A percentile compares a stretch with the other conserved stretches of the same genome.
Evolutionary conservation across 2,329 filamentous ascomycete species (phyloP).

Genomic region (Peltaster fructicola): DNA sequence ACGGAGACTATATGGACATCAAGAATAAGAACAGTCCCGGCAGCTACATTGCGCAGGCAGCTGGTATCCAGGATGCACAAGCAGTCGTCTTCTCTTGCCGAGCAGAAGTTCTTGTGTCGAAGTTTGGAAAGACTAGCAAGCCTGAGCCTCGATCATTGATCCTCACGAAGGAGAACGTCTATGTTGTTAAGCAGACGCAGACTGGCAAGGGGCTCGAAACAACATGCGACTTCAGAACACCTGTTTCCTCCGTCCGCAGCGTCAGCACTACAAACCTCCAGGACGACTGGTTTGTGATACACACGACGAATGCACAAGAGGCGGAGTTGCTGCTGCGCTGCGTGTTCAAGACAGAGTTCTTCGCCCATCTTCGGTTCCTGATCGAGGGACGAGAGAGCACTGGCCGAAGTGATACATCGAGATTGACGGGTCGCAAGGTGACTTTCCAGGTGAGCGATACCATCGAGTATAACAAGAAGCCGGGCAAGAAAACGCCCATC

Average conservation of each 20-base stretch:
- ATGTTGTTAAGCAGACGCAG: slow-evolving; percentile 70
- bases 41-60: slow-evolving; percentile 32
- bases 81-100: slow-evolving; percentile 76
- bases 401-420: no score
- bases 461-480: slow-evolving; percentile 96
- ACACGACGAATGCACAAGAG: slow-evolving; percentile 77
- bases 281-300: slow-evolving; percentile 94
- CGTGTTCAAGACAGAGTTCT: slow-evolving; percentile 90
- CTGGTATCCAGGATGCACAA: slow-evolving; percentile 36
- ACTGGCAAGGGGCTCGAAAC: slow-evolving; percentile 72
- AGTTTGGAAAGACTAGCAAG: slow-evolving; percentile 93
- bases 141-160: slow-evolving; percentile 70
- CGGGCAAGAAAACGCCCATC: slow-evolving; percentile 72
- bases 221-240: slow-evolving; percentile 60
- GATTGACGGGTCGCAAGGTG: slow-evolving; percentile 57
- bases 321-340: slow-evolving; percentile 88
- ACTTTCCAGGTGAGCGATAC: slow-evolving; percentile 66
- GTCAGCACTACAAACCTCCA: slow-evolving; percentile 63
- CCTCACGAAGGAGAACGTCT: slow-evolving; percentile 64
- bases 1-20: slow-evolving; percentile 87
- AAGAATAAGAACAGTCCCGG: slow-evolving; percentile 62
- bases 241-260: slow-evolving; percentile 76
- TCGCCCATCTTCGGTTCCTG: slow-evolving; percentile 74
- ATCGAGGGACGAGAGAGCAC: no score
- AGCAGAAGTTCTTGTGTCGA: slow-evolving; percentile 76